Evolutionary conservation across 1,139 yeast species (phyloP).

Genomic region (Keqinozyma sinolaborantium): DNA sequence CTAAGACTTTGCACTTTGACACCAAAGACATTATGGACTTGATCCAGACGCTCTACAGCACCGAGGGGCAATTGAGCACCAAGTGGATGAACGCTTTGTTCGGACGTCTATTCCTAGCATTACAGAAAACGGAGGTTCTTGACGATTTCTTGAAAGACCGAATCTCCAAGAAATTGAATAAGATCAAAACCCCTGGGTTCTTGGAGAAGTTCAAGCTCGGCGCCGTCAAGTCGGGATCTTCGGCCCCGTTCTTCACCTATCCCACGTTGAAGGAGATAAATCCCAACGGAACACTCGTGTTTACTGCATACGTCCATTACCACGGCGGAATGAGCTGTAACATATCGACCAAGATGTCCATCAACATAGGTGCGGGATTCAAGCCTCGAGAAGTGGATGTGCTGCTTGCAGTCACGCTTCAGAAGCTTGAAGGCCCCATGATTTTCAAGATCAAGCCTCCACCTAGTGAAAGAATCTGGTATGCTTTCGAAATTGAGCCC

Average conservation of each 20-base stretch:
- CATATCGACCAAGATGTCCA: slow-evolving; percentile 72
- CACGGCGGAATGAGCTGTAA: slow-evolving; percentile 72
- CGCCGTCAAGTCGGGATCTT: slow-evolving; percentile 68
- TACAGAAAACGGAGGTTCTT: slow-evolving; percentile 68
- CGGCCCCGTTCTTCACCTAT: slow-evolving; percentile 77
- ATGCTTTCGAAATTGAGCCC: slow-evolving; percentile 80
- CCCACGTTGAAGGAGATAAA: slow-evolving; percentile 68
- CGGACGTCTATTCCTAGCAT: slow-evolving; percentile 75
- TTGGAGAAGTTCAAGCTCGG: slow-evolving; percentile 77
- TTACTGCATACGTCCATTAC: slow-evolving; percentile 62
- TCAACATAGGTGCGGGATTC: slow-evolving; percentile 67
- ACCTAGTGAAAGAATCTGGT: slow-evolving; percentile 90
- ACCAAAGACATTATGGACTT: slow-evolving; percentile 70
- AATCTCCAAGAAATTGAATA: slow-evolving; percentile 67
- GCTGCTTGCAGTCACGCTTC: slow-evolving; percentile 66
- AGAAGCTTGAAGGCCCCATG: slow-evolving; percentile 70
- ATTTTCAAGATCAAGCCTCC: slow-evolving; percentile 75
- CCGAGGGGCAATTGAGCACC: slow-evolving; percentile 79
- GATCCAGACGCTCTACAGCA: slow-evolving; percentile 73
- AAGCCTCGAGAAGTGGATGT: slow-evolving; percentile 77
- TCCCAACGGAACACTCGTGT: slow-evolving; percentile 76
- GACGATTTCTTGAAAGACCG: slow-evolving; percentile 54
- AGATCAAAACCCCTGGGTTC: slow-evolving; percentile 83
- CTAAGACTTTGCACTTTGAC: slow-evolving; percentile 68
- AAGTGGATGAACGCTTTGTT: slow-evolving; percentile 87